These are phyloP conservation scores for Conidiobolus incongruus DNA, from an alignment of 371 early-diverging fungal genomes.

Conservation along the genomic window DNA sequence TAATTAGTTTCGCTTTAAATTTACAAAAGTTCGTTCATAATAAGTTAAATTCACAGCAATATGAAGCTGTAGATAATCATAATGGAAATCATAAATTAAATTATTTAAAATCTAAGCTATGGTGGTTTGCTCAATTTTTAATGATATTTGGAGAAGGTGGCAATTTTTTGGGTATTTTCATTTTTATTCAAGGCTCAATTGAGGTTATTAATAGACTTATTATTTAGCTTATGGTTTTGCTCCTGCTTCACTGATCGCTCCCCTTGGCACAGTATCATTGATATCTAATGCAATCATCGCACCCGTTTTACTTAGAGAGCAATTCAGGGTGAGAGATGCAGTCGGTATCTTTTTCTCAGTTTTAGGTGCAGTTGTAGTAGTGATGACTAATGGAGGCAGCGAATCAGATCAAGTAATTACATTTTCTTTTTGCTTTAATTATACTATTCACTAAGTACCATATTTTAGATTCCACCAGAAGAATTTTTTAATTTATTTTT, in stretches of 20 bases:
- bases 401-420: slow-evolving; percentile 21
- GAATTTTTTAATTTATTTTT: slow-evolving; percentile 28
- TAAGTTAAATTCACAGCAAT: too few relatives aligned
- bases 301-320: slow-evolving; percentile 41
- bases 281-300: slow-evolving; percentile 49
- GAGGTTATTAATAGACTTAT: neutral
- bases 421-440: neutral
- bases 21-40: too few relatives aligned
- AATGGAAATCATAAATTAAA: too few relatives aligned
- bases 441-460: too few relatives aligned
- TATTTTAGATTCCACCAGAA: slow-evolving; percentile 29
- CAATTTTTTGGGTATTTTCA: slow-evolving; percentile 15
- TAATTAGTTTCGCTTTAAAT: too few relatives aligned
- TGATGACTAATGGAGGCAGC: slow-evolving; percentile 30
- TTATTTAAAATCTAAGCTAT: slow-evolving; percentile 29
- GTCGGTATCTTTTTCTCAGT: slow-evolving; percentile 44
- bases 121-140: slow-evolving; percentile 50
- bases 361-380: slow-evolving; percentile 38
- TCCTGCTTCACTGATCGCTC: slow-evolving; percentile 59
- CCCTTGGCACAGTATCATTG: slow-evolving; percentile 47
- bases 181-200: neutral
- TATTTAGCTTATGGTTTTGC: slow-evolving; percentile 51
- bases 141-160: slow-evolving; percentile 26
- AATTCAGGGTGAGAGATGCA: slow-evolving; percentile 33
- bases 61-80: too few relatives aligned